phyloP scores from a whole-genome alignment of 768 basidiomycete species.

The Termitomyces sp. region DNA sequence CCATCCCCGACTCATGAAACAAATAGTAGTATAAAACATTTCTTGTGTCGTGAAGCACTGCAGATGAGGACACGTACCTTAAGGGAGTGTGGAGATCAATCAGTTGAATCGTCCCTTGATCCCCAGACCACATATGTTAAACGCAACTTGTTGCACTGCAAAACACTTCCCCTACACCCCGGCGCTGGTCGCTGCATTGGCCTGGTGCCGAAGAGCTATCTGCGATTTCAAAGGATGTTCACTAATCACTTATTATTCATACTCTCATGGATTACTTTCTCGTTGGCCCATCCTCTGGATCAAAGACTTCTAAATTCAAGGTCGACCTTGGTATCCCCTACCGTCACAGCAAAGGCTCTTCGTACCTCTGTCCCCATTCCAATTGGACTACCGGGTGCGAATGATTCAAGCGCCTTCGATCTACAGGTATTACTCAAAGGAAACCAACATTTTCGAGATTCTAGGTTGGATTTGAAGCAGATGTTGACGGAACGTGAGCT shows the following conservation, averaged over 20 bases:
- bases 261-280: slow-evolving; percentile 6
- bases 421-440: slow-evolving; percentile 5
- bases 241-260: slow-evolving; percentile 8
- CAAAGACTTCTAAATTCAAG: slow-evolving; percentile 1
- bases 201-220: slow-evolving; percentile 21
- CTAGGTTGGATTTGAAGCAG: not conserved
- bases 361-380: not conserved
- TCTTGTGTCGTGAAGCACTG: no score
- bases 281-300: slow-evolving; percentile 6
- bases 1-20: no score
- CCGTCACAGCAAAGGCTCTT: not conserved
- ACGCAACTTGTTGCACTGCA: not conserved
- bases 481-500: slow-evolving; percentile 4
- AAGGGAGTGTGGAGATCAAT: not conserved
- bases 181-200: slow-evolving; percentile 29
- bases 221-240: slow-evolving; percentile 5
- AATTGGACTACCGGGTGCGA: not conserved
- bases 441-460: slow-evolving; percentile 7
- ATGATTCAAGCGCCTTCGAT: slow-evolving; percentile 2
- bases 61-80: no score
- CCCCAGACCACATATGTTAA: not conserved
- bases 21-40: no score
- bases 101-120: not conserved
- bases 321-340: not conserved
- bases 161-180: not conserved